These are phyloP conservation scores for Calycina marina DNA, from an alignment of 2,329 filamentous ascomycete genomes.

Conservation along the genomic window DNA sequence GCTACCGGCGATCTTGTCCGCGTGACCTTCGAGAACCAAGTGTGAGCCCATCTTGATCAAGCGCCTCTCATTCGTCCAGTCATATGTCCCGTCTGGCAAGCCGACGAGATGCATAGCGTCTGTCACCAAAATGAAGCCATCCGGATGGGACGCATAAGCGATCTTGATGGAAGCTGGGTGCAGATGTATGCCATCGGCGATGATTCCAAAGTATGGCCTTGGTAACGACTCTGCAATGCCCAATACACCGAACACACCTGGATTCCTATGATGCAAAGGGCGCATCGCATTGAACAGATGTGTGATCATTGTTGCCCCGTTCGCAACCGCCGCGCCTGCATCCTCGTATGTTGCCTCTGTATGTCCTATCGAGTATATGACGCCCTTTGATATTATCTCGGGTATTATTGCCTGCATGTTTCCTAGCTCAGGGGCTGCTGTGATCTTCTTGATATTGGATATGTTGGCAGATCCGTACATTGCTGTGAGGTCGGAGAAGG, in stretches of 20 bases:
- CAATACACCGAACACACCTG: slow-evolving; percentile 76
- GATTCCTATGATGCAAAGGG: slow-evolving; percentile 79
- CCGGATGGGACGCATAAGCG: slow-evolving; percentile 72
- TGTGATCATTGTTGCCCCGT: slow-evolving; percentile 78
- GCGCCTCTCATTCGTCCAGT: slow-evolving; percentile 63
- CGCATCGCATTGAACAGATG: slow-evolving; percentile 93
- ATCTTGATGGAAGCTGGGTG: slow-evolving; percentile 83
- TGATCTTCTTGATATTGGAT: slow-evolving; percentile 57
- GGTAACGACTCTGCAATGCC: slow-evolving; percentile 40
- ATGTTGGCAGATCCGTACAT: slow-evolving; percentile 66
- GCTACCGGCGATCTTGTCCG: slow-evolving; percentile 63
- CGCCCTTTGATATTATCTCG: slow-evolving; percentile 46
- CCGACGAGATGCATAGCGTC: slow-evolving; percentile 85
- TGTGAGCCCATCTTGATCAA: slow-evolving; percentile 59
- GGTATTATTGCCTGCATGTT: slow-evolving; percentile 55
- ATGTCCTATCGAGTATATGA: slow-evolving; percentile 72
- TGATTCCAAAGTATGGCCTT: slow-evolving; percentile 75
- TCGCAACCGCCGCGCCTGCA: slow-evolving; percentile 53
- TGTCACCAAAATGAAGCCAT: slow-evolving; percentile 77
- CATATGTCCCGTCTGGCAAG: slow-evolving; percentile 68
- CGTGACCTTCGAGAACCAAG: slow-evolving; percentile 59
- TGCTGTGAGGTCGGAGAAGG: slow-evolving; percentile 48
- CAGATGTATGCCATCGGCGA: slow-evolving; percentile 80
- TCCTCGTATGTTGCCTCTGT: slow-evolving; percentile 79
- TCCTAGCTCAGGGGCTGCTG: slow-evolving; percentile 69